A percentile compares a stretch with the other conserved stretches of the same genome.
Evolutionary conservation across 1,139 yeast species (phyloP).

Genomic region (Pichia sp.): DNA sequence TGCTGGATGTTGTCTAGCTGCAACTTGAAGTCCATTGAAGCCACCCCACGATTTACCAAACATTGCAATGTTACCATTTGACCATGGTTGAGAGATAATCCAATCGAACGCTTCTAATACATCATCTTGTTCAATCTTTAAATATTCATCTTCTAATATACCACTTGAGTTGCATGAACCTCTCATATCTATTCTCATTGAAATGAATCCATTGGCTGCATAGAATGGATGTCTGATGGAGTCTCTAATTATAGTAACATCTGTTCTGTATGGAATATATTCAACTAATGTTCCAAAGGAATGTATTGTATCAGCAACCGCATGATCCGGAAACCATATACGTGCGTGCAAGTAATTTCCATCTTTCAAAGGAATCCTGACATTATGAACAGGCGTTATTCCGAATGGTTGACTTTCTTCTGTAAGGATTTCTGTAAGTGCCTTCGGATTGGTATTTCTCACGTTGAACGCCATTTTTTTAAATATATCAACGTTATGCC

Average conservation of each 20-base stretch:
- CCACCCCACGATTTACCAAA: conserved; percentile 50
- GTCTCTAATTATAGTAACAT: conserved; percentile 43
- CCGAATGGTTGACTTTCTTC: conserved; percentile 32
- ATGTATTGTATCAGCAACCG: conserved; percentile 23
- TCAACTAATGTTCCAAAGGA: conserved; percentile 38
- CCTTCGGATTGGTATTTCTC: conserved; percentile 23
- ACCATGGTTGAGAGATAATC: conserved; percentile 39
- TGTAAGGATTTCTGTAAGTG: conserved; percentile 24
- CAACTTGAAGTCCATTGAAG: conserved; percentile 42
- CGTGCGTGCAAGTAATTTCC: conserved; percentile 38
- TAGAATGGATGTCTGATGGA: conserved; percentile 42
- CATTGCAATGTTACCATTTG: conserved; percentile 43
- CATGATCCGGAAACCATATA: conserved; percentile 39
- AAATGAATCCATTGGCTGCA: conserved; percentile 43
- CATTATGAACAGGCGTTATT: conserved; percentile 34
- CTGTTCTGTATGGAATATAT: conserved; percentile 44
- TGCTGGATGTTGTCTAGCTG: conserved; percentile 44
- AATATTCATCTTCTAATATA: conserved; percentile 39
- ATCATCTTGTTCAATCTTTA: conserved; percentile 42
- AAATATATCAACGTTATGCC: neutral
- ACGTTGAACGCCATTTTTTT: conserved; percentile 31
- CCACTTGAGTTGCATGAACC: conserved; percentile 43
- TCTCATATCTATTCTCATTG: conserved; percentile 43
- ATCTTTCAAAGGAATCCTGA: conserved; percentile 37
- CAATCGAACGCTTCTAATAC: conserved; percentile 41